phyloP scores from a whole-genome alignment of 768 basidiomycete genomes.

The Sutorius australiensis region DNA sequence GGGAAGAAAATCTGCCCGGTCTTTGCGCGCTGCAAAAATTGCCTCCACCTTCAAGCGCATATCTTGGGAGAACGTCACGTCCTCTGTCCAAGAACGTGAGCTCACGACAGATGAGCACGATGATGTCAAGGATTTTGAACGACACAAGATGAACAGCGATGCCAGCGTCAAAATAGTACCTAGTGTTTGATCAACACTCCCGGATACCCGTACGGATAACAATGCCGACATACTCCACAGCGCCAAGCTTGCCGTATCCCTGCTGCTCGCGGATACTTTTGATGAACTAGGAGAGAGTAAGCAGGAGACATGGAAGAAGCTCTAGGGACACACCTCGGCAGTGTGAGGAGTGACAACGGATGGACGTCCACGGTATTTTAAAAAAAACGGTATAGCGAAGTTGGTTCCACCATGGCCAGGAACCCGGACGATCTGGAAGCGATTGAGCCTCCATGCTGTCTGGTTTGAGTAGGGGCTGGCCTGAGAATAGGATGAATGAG shows the following conservation, averaged over 20 bases:
- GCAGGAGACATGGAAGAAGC: not conserved
- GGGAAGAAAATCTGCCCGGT: slow-evolving; percentile 25
- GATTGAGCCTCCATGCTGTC: slow-evolving; percentile 27
- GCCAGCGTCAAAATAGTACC: slow-evolving; percentile 39
- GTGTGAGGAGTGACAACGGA: slow-evolving; percentile 27
- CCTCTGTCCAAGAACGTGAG: slow-evolving; percentile 27
- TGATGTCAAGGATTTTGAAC: slow-evolving; percentile 33
- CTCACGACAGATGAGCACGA: slow-evolving; percentile 26
- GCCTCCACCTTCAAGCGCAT: slow-evolving; percentile 29
- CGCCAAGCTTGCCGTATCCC: slow-evolving; percentile 39
- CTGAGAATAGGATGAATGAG: slow-evolving; percentile 11
- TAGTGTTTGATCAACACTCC: slow-evolving; percentile 11
- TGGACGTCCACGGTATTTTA: slow-evolving; percentile 22
- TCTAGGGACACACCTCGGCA: slow-evolving; percentile 18
- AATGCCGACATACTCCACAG: slow-evolving; percentile 35
- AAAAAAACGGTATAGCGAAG: too few species aligned
- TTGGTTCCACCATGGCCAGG: slow-evolving; percentile 14
- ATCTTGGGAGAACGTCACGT: slow-evolving; percentile 24
- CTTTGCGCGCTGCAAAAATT: slow-evolving; percentile 29
- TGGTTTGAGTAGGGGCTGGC: slow-evolving; percentile 27
- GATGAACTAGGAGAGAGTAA: slow-evolving; percentile 30
- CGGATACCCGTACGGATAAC: not conserved
- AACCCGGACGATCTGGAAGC: slow-evolving; percentile 30
- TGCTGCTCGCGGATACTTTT: slow-evolving; percentile 36
- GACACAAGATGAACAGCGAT: slow-evolving; percentile 28